These are phyloP conservation scores for Ramularia collo-cygni DNA, from an alignment of 2,329 filamentous ascomycete species.

Conservation along the genomic window DNA sequence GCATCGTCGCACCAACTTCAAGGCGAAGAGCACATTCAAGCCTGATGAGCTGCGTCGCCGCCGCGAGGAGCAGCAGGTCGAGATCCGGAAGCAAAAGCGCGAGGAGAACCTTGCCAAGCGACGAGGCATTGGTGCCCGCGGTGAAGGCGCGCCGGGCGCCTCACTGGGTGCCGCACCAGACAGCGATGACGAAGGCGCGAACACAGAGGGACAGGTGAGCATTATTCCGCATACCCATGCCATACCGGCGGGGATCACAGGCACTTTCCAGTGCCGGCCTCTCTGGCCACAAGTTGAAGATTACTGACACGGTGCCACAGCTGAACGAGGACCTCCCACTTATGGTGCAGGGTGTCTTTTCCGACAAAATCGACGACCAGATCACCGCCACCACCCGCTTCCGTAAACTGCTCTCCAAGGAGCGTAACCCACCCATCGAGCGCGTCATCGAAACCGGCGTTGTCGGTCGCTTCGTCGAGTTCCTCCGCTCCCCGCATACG, in stretches of 20 bases:
- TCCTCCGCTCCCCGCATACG: conserved; percentile 94
- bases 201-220: conserved; percentile 91
- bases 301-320: conserved; percentile 43
- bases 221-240: neutral
- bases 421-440: conserved; percentile 98
- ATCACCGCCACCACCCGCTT: conserved; percentile 98
- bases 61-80: conserved; percentile 97
- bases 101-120: conserved; percentile 99
- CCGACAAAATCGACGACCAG: conserved; percentile 95
- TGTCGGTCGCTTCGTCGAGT: conserved; percentile 94
- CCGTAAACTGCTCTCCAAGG: conserved; percentile 94
- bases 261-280: no score
- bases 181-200: conserved; percentile 93
- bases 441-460: conserved; percentile 99
- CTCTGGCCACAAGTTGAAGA: no score
- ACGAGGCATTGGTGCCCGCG: conserved; percentile 77
- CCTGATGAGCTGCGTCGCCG: conserved; percentile 96
- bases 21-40: conserved; percentile 99
- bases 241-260: neutral
- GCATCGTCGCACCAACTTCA: conserved; percentile 98
- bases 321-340: conserved; percentile 95
- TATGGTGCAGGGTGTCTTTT: conserved; percentile 98
- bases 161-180: conserved; percentile 83
- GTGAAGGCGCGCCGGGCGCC: conserved; percentile 65
- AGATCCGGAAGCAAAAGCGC: conserved; percentile 97